Evolutionary conservation across 805 yeast species (phyloP).

Genomic region (Kodamaea lidongshanica): DNA sequence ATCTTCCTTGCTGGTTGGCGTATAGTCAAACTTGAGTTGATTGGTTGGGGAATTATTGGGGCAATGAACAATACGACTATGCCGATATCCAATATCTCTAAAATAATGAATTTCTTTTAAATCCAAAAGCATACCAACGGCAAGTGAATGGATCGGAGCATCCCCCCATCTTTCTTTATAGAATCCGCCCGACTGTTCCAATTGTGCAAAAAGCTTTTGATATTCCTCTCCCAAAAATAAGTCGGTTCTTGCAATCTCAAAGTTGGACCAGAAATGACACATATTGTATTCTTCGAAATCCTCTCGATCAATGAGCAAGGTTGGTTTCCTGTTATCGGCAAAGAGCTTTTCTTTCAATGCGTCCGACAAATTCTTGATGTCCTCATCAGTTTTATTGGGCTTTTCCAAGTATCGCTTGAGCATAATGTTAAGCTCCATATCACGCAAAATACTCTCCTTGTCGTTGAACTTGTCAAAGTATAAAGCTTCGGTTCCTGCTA

Average conservation of each 20-base stretch:
- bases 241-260: conserved; percentile 80
- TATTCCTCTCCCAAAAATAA: conserved; percentile 68
- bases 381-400: conserved; percentile 4
- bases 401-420: conserved; percentile 19
- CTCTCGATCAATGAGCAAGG: conserved; percentile 47
- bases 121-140: conserved; percentile 65
- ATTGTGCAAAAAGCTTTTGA: conserved; percentile 50
- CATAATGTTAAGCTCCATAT: conserved; percentile 24
- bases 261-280: conserved; percentile 89
- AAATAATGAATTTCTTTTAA: conserved; percentile 75
- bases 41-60: conserved; percentile 50
- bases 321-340: conserved; percentile 13
- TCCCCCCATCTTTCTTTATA: conserved; percentile 94
- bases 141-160: conserved; percentile 83
- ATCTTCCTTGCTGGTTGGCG: conserved; percentile 15
- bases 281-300: conserved; percentile 65
- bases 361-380: not conserved
- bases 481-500: conserved; percentile 17
- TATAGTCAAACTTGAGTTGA: conserved; percentile 41
- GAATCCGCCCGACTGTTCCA: conserved; percentile 72
- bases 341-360: conserved; percentile 7
- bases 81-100: conserved; percentile 73
- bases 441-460: conserved; percentile 17
- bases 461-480: conserved; percentile 19
- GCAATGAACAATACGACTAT: conserved; percentile 76